Percentiles rank a stretch among this genome's conserved stretches.
These are phyloP conservation scores for Brachypodium distachyon DNA, from an alignment of 202 grass and related monocot genomes.

Conservation along the genomic window DNA sequence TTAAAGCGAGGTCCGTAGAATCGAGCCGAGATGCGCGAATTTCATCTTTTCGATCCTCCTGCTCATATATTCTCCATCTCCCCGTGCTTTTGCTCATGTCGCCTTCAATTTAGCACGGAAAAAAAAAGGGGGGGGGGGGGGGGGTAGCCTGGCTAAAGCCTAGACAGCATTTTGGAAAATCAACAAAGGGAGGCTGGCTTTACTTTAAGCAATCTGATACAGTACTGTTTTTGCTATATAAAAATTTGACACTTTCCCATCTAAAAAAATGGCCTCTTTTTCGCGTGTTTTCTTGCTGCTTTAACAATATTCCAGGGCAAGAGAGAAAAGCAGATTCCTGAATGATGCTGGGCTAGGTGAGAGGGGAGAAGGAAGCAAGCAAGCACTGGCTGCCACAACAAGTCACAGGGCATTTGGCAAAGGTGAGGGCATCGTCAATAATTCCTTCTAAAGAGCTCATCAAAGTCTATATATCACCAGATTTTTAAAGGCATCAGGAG, in stretches of 20 bases:
- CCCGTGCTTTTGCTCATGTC: not conserved
- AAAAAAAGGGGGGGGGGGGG: too few relatives aligned
- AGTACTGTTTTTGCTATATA: not conserved
- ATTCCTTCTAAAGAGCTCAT: slow-evolving; percentile 55
- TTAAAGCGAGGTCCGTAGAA: not conserved
- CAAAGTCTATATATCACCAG: slow-evolving; percentile 32
- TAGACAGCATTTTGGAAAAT: slow-evolving; percentile 31
- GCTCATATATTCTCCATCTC: not conserved
- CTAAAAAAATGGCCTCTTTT: slow-evolving; percentile 27
- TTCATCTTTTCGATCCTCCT: not conserved
- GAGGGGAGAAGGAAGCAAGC: not conserved
- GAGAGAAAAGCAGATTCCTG: slow-evolving; percentile 43
- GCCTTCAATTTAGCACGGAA: slow-evolving; percentile 7
- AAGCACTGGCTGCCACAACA: slow-evolving; percentile 20
- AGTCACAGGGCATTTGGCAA: slow-evolving; percentile 39
- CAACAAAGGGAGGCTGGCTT: slow-evolving; percentile 10
- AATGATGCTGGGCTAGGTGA: slow-evolving; percentile 38
- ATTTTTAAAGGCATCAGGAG: slow-evolving; percentile 38
- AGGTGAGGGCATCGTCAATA: slow-evolving; percentile 38
- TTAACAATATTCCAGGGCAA: slow-evolving; percentile 46
- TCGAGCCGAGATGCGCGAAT: not conserved
- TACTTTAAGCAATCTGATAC: slow-evolving; percentile 27
- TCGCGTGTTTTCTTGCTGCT: slow-evolving; percentile 34
- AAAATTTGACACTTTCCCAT: not conserved
- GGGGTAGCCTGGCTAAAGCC: not conserved